These are phyloP conservation scores for Orobanche coerulescens DNA, from an alignment of 257 asterid species.

Conservation along the genomic window DNA sequence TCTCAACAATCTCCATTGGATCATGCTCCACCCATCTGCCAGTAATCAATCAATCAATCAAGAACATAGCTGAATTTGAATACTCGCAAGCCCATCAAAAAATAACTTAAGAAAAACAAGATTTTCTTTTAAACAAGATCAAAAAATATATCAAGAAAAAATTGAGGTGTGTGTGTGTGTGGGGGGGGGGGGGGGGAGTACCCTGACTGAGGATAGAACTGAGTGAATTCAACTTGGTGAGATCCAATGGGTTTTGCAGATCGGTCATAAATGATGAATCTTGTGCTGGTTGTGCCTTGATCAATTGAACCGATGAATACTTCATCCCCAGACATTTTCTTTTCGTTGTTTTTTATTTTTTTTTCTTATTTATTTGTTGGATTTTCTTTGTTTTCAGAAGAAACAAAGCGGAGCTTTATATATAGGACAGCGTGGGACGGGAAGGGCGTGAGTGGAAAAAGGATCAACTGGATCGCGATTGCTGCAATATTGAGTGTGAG, in stretches of 20 bases:
- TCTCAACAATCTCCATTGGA: constrained; percentile 86
- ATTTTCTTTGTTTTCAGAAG: neutral
- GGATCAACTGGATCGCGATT: neutral
- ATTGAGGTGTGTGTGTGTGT: neutral
- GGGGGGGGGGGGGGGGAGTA: constrained; percentile 11
- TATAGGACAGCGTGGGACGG: neutral
- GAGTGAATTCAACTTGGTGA: constrained; percentile 88
- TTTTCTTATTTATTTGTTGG: neutral
- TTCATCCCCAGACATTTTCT: constrained; percentile 31
- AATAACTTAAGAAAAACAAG: neutral
- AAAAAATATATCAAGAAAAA: neutral
- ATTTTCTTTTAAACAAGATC: neutral
- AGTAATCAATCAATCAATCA: constrained; percentile 5
- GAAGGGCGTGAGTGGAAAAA: constrained; percentile 3
- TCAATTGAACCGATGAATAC: constrained; percentile 77
- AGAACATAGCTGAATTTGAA: neutral
- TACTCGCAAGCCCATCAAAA: neutral
- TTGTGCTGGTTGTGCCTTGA: constrained; percentile 95
- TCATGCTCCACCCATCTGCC: constrained; percentile 97
- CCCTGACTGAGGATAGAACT: constrained; percentile 88
- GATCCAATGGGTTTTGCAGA: constrained; percentile 60
- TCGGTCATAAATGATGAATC: constrained; percentile 81
- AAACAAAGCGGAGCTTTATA: constrained; percentile 1
- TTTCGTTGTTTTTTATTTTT: neutral
- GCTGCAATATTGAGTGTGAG: neutral